A percentile compares a stretch with the other conserved stretches of the same genome.
Conservation (phyloP, 768 basidiomycete species). For the Suillus spraguei region DNA sequence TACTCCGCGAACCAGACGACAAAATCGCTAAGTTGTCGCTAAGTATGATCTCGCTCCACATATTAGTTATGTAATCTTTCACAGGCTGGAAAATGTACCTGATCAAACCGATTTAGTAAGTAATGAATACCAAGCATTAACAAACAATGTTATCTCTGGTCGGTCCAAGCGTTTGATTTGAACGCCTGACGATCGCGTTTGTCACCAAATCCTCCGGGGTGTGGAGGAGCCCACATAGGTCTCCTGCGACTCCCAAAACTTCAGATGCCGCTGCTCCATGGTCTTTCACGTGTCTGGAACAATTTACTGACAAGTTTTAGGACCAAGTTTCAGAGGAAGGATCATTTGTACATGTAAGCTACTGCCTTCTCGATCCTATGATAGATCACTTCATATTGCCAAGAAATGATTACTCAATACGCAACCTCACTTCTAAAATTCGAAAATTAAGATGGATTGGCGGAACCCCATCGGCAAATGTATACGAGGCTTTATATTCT, state of each 20-base stretch:
- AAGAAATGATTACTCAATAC: neutral
- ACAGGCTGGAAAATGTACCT: no score
- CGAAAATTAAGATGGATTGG: neutral
- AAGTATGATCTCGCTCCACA: neutral
- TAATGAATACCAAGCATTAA: neutral
- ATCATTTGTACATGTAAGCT: neutral
- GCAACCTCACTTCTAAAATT: neutral
- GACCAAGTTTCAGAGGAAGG: neutral
- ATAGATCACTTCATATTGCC: neutral
- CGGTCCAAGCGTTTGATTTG: no score
- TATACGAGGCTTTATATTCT: neutral
- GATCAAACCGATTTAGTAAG: neutral
- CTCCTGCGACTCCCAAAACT: neutral
- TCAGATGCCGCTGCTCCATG: neutral
- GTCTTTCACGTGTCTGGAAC: neutral
- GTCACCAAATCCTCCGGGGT: neutral
- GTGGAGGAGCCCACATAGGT: neutral
- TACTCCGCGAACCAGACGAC: neutral
- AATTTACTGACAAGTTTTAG: neutral
- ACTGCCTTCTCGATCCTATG: neutral
- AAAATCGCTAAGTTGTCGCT: neutral
- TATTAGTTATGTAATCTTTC: neutral
- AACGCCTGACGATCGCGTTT: neutral
- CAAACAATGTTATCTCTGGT: neutral
- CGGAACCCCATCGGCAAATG: neutral